These are phyloP conservation scores for Omphalea diandra DNA, from an alignment of 441 rosid genomes.

Conservation along the genomic window DNA sequence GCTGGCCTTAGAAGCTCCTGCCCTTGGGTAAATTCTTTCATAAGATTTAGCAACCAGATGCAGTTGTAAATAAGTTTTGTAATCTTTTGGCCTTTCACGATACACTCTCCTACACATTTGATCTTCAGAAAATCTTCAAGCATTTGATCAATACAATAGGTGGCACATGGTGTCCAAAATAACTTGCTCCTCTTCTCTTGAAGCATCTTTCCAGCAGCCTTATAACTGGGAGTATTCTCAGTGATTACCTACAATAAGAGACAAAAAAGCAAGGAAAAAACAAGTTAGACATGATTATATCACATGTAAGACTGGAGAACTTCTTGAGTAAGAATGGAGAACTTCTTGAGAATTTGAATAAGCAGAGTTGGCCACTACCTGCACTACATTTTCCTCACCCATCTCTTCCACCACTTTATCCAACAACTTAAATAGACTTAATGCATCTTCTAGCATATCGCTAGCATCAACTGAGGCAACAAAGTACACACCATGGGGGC, in stretches of 20 bases:
- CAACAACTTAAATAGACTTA: constrained; percentile 58
- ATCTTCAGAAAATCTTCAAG: constrained; percentile 74
- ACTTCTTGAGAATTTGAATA: constrained; percentile 4
- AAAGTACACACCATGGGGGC: constrained; percentile 74
- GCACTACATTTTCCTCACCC: constrained; percentile 90
- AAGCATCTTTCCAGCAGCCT: constrained; percentile 85
- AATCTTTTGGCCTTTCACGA: constrained; percentile 68
- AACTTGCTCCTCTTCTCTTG: constrained; percentile 83
- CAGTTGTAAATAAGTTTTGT: constrained; percentile 73
- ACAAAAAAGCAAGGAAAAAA: constrained; percentile 9
- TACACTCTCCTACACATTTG: constrained; percentile 70
- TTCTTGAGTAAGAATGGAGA: no score
- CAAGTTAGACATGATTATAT: constrained; percentile 15
- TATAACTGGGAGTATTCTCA: constrained; percentile 55
- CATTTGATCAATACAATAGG: constrained; percentile 65
- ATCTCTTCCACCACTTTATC: constrained; percentile 89
- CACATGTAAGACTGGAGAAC: no score
- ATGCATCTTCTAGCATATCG: constrained; percentile 63
- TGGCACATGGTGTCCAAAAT: constrained; percentile 95
- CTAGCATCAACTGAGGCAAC: constrained; percentile 80
- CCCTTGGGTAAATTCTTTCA: constrained; percentile 81
- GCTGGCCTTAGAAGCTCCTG: constrained; percentile 77
- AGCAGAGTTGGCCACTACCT: constrained; percentile 38
- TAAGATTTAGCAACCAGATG: constrained; percentile 60
- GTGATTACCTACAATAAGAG: constrained; percentile 58